These are phyloP conservation scores for Gossypium herbaceum DNA, from an alignment of 345 rosid species.

Conservation along the genomic window DNA sequence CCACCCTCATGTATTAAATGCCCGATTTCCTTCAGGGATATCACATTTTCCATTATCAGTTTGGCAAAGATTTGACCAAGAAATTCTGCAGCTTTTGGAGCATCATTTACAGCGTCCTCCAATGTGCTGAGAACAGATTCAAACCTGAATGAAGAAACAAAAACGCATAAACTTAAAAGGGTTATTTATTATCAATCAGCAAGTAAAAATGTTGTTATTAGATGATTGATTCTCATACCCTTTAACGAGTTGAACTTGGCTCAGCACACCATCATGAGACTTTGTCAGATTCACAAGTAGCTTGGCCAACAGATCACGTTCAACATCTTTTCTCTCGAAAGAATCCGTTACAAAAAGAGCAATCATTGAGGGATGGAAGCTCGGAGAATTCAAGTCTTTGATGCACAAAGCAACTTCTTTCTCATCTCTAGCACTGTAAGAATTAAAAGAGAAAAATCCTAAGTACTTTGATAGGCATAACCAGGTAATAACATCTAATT, in stretches of 20 bases:
- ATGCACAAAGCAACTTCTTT: constrained; percentile 80
- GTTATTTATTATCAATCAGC: background rate
- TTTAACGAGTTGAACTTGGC: constrained; percentile 48
- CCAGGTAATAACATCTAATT: background rate
- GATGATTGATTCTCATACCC: constrained; percentile 47
- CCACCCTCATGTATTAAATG: constrained; percentile 59
- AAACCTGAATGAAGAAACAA: constrained; percentile 40
- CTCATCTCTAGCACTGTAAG: constrained; percentile 83
- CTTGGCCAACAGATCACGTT: constrained; percentile 75
- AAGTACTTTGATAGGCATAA: background rate
- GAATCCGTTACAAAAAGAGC: constrained; percentile 91
- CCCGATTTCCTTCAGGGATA: constrained; percentile 53
- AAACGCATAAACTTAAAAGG: background rate
- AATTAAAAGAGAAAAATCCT: background rate
- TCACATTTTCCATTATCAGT: constrained; percentile 42
- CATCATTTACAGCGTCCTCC: constrained; percentile 89
- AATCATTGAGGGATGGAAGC: constrained; percentile 82
- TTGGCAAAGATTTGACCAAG: constrained; percentile 64
- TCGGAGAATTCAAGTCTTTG: constrained; percentile 71
- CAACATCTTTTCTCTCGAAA: constrained; percentile 88
- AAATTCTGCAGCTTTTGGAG: constrained; percentile 87
- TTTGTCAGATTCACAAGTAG: constrained; percentile 68
- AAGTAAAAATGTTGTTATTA: background rate
- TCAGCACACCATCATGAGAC: constrained; percentile 45
- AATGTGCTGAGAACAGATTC: constrained; percentile 61